Evolutionary conservation across 1,284 basidiomycete genomes (phyloP).

Genomic region (Heterobasidion parviporum): DNA sequence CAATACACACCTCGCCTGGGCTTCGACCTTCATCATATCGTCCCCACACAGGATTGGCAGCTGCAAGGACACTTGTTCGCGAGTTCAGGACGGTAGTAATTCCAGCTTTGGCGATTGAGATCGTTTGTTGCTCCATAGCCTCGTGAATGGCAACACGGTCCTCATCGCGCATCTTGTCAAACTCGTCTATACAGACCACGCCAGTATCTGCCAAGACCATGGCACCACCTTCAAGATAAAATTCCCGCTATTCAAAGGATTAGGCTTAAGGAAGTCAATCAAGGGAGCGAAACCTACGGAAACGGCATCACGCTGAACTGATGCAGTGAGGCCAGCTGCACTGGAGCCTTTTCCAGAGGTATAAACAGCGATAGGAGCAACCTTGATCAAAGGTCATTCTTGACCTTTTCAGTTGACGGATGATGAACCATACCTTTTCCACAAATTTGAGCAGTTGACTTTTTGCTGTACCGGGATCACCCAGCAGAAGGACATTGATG

Average conservation of each 20-base stretch:
- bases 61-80: conserved; percentile 92
- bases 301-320: conserved; percentile 89
- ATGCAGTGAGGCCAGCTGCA: conserved; percentile 96
- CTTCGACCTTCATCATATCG: conserved; percentile 96
- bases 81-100: conserved; percentile 98
- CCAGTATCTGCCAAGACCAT: conserved; percentile 99
- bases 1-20: conserved; percentile 75
- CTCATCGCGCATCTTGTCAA: conserved; percentile 99
- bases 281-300: conserved; percentile 52
- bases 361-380: conserved; percentile 96
- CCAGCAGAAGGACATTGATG: conserved; percentile 94
- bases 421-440: conserved; percentile 67
- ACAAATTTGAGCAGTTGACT: conserved; percentile 97
- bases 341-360: conserved; percentile 98
- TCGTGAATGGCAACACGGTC: conserved; percentile 99
- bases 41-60: conserved; percentile 98
- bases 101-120: conserved; percentile 98
- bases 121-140: conserved; percentile 99
- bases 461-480: conserved; percentile 98
- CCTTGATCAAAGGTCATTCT: conserved; percentile 40
- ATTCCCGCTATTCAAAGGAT: conserved; percentile 67
- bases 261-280: neutral
- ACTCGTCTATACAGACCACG: conserved; percentile 99
- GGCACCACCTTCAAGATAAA: conserved; percentile 97
- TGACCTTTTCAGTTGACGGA: no score